Evolutionary conservation across 1,284 basidiomycete genomes (phyloP), one percentile per base, ranked within the genome.

Genomic region (Schizopora paradoxa): DNA sequence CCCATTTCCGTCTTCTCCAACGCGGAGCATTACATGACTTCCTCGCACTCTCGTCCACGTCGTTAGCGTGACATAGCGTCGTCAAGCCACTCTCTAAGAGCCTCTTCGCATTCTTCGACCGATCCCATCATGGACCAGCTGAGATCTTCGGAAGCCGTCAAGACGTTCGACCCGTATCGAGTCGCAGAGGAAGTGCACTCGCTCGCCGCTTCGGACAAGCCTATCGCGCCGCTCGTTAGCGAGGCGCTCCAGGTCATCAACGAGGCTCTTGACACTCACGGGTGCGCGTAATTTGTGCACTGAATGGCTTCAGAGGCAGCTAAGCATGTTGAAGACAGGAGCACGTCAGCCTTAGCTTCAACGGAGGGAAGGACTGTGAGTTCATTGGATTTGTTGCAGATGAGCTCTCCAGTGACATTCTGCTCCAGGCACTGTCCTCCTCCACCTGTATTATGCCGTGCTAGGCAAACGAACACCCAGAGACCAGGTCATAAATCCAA

Each of bases 341-440:
- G 32, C 71, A 73, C 43, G 67, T 91, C 11, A 86, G 88, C 4
- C 72, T 99, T 43, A 96, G 91, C 63, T 99, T 97, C 70, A 99
- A 99, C 56, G 95, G 95, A 10, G 95, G 95, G 35, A 99, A 99
- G 64, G 95, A 99, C 61, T 98, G 93, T 93, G 56, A 58, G 88
- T 71, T 0, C n/a, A 13, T 10, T 37, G 23, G 33, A n/a, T 28
- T 18, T n/a, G 11, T 21, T 11, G 21, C 13, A n/a, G 31, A n/a
- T n/a, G n/a, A n/a, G n/a, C n/a, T n/a, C 25, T 14, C 11, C 32
- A 31, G 35, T n/a, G 27, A 13, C 29, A 11, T 43, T 13, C 18
- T 26, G 38, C 7, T 27, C 31, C 59, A 94, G 92, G 93, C 62
- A 98, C 94, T 0, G 93, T 98, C 8, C 76, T 99, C 18, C 73